Conservation (phyloP, 768 basidiomycete genomes). For the Hortiboletus campestris region DNA sequence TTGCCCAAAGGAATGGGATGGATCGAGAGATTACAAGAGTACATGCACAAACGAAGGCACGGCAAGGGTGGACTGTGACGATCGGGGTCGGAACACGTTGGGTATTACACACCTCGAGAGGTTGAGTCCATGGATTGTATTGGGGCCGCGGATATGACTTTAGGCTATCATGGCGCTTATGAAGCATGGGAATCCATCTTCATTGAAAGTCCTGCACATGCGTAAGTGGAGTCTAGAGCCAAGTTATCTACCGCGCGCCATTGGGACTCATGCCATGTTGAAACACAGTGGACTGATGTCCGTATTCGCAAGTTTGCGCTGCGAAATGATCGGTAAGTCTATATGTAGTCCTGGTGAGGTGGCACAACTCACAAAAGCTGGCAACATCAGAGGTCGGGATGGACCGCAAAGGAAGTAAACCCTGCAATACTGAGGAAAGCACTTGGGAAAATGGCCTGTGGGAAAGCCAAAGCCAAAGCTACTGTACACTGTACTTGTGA, state of each 20-base stretch:
- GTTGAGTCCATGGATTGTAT: neutral
- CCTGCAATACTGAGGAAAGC: slow-evolving; percentile 51
- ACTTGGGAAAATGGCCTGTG: slow-evolving; percentile 65
- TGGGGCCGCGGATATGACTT: neutral
- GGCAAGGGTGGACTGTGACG: slow-evolving; percentile 64
- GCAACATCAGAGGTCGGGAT: slow-evolving; percentile 59
- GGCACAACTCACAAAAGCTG: slow-evolving; percentile 1
- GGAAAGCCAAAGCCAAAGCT: slow-evolving; percentile 66
- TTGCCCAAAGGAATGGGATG: slow-evolving; percentile 55
- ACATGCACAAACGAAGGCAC: slow-evolving; percentile 54
- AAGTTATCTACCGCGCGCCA: neutral
- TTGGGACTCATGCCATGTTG: neutral
- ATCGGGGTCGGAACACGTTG: slow-evolving; percentile 70
- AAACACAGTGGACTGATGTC: slow-evolving; percentile 56
- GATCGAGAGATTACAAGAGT: slow-evolving; percentile 64
- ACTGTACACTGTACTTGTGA: slow-evolving; percentile 70
- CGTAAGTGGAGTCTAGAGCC: slow-evolving; percentile 38
- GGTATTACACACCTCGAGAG: slow-evolving; percentile 35
- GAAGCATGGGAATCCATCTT: slow-evolving; percentile 71
- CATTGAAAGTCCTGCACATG: slow-evolving; percentile 75
- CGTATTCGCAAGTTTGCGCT: slow-evolving; percentile 49
- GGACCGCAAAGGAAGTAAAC: slow-evolving; percentile 62
- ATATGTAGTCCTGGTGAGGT: neutral
- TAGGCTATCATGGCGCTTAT: slow-evolving; percentile 68
- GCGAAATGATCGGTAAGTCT: slow-evolving; percentile 50